phyloP scores from a whole-genome alignment of 371 early-diverging fungal species.

The Actinomucor elegans region DNA sequence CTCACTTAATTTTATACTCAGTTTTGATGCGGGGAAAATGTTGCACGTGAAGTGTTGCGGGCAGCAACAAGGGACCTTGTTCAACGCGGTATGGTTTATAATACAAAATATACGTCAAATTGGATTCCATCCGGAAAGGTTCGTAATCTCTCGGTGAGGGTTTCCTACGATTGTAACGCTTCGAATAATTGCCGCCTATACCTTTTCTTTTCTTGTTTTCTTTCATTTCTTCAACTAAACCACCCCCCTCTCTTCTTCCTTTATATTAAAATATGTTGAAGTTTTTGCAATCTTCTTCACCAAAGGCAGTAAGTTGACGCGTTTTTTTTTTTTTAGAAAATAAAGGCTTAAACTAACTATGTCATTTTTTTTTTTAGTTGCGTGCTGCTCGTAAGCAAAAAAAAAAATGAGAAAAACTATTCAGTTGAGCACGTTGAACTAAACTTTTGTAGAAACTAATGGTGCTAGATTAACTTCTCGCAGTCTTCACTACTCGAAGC shows the following conservation, averaged over 20 bases:
- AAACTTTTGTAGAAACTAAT: constrained; percentile 8
- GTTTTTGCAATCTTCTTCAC: constrained; percentile 30
- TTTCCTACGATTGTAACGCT: too few species aligned
- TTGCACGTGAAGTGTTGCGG: constrained; percentile 13
- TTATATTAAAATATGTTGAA: constrained; percentile 25
- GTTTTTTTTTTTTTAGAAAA: neutral
- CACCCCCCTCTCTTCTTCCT: constrained; percentile 21
- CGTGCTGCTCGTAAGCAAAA: constrained; percentile 20
- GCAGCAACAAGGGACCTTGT: constrained; percentile 18
- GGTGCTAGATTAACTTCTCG: constrained; percentile 21
- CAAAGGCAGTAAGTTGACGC: constrained; percentile 20
- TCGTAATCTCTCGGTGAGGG: constrained; percentile 7
- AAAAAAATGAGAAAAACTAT: neutral
- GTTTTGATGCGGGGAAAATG: constrained; percentile 15
- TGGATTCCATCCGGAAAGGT: constrained; percentile 7
- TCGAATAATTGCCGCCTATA: too few species aligned
- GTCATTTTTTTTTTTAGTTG: constrained; percentile 10
- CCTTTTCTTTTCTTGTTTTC: neutral
- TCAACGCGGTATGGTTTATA: constrained; percentile 15
- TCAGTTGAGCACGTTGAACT: neutral
- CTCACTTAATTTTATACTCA: too few species aligned
- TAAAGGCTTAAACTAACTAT: neutral
- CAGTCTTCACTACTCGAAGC: constrained; percentile 44
- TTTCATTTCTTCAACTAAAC: constrained; percentile 1
- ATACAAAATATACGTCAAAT: constrained; percentile 22